Percentiles rank a stretch among this genome's conserved stretches.
These are phyloP conservation scores for Botrytis elliptica DNA, from an alignment of 2,329 filamentous ascomycete genomes.

Conservation along the genomic window DNA sequence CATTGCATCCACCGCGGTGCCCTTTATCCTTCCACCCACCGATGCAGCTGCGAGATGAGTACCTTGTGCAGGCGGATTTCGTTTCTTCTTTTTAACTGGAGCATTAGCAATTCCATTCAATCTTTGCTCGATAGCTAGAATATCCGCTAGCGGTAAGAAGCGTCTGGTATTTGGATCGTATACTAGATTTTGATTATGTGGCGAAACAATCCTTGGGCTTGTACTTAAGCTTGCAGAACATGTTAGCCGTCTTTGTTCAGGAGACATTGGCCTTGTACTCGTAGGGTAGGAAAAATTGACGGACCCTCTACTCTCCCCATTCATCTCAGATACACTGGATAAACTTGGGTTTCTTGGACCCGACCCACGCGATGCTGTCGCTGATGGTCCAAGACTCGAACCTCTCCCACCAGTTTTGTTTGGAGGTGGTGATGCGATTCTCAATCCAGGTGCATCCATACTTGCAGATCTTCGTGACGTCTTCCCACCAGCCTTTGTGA, in stretches of 20 bases:
- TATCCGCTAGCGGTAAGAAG: slow-evolving; percentile 52
- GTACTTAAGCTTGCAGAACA: slow-evolving; percentile 34
- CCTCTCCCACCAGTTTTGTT: slow-evolving; percentile 35
- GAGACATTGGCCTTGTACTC: slow-evolving; percentile 36
- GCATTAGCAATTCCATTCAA: slow-evolving; percentile 40
- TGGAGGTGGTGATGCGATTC: slow-evolving; percentile 38
- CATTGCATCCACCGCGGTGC: slow-evolving; percentile 46
- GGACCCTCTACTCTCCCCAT: slow-evolving; percentile 44
- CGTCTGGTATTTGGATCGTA: slow-evolving; percentile 66
- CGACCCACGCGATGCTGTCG: slow-evolving; percentile 27
- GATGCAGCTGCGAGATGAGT: slow-evolving; percentile 50
- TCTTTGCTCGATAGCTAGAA: slow-evolving; percentile 46
- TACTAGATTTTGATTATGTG: slow-evolving; percentile 50
- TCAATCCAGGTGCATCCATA: slow-evolving; percentile 40
- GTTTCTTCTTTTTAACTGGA: slow-evolving; percentile 44
- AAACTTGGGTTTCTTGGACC: slow-evolving; percentile 33
- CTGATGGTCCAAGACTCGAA: slow-evolving; percentile 35
- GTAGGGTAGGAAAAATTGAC: slow-evolving; percentile 57
- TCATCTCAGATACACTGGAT: slow-evolving; percentile 42
- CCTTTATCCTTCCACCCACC: slow-evolving; percentile 51
- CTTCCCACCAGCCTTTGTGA: slow-evolving; percentile 37
- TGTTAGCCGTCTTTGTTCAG: slow-evolving; percentile 38
- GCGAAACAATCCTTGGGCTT: slow-evolving; percentile 33
- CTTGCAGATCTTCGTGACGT: slow-evolving; percentile 40
- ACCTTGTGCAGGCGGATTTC: slow-evolving; percentile 38